Conservation (phyloP, 257 asterid species). For the Ajuga chamaepitys region DNA sequence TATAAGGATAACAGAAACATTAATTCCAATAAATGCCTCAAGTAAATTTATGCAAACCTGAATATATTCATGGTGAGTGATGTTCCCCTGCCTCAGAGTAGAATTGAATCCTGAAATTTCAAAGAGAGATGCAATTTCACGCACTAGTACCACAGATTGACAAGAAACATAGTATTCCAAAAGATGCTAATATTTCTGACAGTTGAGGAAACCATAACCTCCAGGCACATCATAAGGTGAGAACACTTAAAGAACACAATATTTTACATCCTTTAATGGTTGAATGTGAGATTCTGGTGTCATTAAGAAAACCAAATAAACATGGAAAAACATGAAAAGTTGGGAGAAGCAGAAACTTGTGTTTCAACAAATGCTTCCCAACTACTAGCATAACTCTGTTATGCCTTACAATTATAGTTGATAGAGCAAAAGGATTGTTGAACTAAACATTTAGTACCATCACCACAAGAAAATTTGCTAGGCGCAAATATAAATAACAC, state of each 20-base stretch:
- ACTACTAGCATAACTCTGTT: not conserved
- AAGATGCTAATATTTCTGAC: conserved; percentile 5
- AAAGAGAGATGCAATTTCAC: conserved; percentile 12
- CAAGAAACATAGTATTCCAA: not conserved
- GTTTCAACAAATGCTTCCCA: not conserved
- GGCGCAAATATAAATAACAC: not conserved
- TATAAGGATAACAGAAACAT: conserved; percentile 10
- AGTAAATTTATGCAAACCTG: conserved; percentile 34
- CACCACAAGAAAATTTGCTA: not conserved
- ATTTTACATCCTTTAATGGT: not conserved
- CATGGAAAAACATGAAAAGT: not conserved
- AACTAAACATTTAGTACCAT: not conserved
- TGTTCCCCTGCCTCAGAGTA: conserved; percentile 93
- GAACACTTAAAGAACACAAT: not conserved
- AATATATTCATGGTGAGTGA: conserved; percentile 95
- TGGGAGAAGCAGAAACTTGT: not conserved
- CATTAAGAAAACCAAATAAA: not conserved
- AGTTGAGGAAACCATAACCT: not conserved
- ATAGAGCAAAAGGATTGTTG: not conserved
- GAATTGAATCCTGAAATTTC: conserved; percentile 83
- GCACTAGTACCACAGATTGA: conserved; percentile 3
- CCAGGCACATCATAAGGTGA: conserved; percentile 4
- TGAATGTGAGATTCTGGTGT: not conserved
- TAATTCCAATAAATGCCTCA: conserved; percentile 1
- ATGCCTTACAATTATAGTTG: not conserved